Evolutionary conservation across 2,329 filamentous ascomycete species (phyloP).

Genomic region (Lachnellula cervina): DNA sequence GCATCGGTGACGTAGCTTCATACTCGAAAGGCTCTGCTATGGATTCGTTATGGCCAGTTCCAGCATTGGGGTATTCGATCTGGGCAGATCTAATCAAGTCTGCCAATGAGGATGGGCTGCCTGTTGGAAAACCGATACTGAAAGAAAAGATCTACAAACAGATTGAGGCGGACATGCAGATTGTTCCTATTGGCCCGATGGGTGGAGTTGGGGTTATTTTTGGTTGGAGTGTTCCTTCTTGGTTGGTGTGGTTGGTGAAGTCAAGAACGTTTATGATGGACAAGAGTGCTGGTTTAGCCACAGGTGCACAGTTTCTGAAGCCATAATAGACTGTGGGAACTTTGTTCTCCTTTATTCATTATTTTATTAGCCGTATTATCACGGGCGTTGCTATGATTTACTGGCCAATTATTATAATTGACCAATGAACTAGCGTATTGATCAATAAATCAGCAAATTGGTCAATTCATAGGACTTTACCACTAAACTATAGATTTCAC

Average conservation of each 20-base stretch:
- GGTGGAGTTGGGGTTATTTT: neutral
- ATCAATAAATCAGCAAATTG: no score
- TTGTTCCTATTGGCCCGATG: neutral
- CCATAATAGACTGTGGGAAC: neutral
- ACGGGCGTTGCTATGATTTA: neutral
- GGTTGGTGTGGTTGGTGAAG: neutral
- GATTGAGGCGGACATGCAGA: neutral
- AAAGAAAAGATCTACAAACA: neutral
- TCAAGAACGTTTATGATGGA: neutral
- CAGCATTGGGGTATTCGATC: constrained; percentile 24
- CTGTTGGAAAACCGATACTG: neutral
- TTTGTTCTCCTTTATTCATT: neutral
- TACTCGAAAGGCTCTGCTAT: constrained; percentile 39
- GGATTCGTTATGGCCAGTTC: constrained; percentile 36
- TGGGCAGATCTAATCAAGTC: neutral
- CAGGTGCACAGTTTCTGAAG: neutral
- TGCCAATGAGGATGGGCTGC: neutral
- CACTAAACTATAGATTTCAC: no score
- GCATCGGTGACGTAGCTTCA: constrained; percentile 42
- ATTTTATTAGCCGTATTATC: neutral
- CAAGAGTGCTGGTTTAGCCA: neutral
- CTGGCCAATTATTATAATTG: no score
- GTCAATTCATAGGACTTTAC: no score
- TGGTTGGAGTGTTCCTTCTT: neutral
- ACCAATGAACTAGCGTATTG: no score